Percentiles rank a stretch among this genome's conserved stretches.
These are phyloP conservation scores for Mercurialis annua DNA, from an alignment of 345 rosid species.

Conservation along the genomic window DNA sequence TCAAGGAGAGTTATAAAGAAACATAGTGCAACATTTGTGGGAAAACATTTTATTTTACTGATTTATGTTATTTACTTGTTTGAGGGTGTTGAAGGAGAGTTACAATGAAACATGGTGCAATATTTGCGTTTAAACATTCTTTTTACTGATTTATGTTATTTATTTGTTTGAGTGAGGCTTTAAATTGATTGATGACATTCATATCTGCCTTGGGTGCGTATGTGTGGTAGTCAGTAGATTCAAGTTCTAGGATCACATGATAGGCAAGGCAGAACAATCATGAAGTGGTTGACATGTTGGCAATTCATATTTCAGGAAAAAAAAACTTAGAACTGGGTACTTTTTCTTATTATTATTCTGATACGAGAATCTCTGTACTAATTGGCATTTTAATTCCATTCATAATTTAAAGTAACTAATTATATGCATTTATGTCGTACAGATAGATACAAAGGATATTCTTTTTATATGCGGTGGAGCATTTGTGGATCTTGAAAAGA, in stretches of 20 bases:
- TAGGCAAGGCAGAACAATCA: background rate
- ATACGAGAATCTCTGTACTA: background rate
- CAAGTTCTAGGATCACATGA: background rate
- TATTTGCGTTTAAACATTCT: too few relatives aligned
- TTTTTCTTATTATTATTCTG: background rate
- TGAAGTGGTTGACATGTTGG: background rate
- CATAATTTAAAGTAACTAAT: background rate
- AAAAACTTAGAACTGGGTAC: background rate
- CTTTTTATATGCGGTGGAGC: constrained; percentile 98
- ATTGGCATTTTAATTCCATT: background rate
- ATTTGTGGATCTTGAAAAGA: constrained; percentile 86
- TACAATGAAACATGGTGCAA: too few relatives aligned
- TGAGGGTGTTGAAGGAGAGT: too few relatives aligned
- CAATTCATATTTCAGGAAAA: background rate
- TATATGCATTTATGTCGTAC: constrained; percentile 17
- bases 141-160: too few relatives aligned
- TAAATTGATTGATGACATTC: background rate
- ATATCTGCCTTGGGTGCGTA: background rate
- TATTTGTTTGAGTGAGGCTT: background rate
- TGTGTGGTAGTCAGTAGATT: background rate
- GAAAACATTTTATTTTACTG: too few relatives aligned
- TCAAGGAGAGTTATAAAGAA: too few relatives aligned
- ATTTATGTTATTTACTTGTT: too few relatives aligned
- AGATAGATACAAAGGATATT: constrained; percentile 93
- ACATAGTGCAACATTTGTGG: too few relatives aligned